Percentiles rank a stretch among this genome's conserved stretches.
phyloP scores from a whole-genome alignment of 2,329 filamentous ascomycete species.

The Aspergillus phoenicis region DNA sequence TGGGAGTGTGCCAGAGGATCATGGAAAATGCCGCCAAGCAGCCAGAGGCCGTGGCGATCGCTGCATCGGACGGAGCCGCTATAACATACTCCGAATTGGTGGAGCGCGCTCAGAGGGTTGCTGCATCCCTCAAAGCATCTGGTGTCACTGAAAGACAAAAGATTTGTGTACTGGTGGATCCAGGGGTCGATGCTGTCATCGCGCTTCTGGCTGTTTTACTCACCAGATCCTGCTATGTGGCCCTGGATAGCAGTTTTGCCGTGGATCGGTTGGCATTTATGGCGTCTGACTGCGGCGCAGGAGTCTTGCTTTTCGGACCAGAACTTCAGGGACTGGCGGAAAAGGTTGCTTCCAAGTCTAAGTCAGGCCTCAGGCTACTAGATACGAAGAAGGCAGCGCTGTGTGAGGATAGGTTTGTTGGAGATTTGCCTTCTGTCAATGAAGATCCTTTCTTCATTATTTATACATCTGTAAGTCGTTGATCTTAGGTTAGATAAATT shows the following conservation, averaged over 20 bases:
- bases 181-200: background rate
- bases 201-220: background rate
- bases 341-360: background rate
- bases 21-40: too few species aligned
- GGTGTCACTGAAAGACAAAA: too few species aligned
- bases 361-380: background rate
- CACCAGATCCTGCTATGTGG: background rate
- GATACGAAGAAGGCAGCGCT: too few species aligned
- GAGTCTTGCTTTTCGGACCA: background rate
- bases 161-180: background rate
- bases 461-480: background rate
- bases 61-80: too few species aligned
- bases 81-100: too few species aligned
- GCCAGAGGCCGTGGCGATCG: too few species aligned
- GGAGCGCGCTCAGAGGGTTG: too few species aligned
- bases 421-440: background rate
- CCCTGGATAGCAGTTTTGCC: background rate
- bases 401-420: too few species aligned
- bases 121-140: too few species aligned
- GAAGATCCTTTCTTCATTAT: background rate
- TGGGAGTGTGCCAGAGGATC: too few species aligned
- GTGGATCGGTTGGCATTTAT: background rate
- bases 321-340: background rate
- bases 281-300: background rate
- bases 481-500: background rate